Evolutionary conservation across 2,329 filamentous ascomycete species (phyloP), one percentile per base, ranked within the genome.

Genomic region (Talaromyces sp.): DNA sequence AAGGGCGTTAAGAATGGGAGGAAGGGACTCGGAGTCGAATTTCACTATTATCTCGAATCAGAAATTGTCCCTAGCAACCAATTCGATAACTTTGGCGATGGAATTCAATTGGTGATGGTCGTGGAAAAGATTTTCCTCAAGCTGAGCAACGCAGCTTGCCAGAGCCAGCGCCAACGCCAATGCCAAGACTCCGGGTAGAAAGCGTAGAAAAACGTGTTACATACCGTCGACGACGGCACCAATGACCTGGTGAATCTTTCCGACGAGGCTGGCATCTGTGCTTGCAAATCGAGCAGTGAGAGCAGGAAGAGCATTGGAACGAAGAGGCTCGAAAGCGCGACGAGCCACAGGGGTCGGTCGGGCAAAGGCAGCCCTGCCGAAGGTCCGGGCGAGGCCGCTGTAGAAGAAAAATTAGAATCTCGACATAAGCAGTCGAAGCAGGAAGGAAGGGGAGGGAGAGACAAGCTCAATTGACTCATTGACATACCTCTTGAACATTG

Each of bases 141-240:
- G 39, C 35, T 52, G 37, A 27, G 59, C 64, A 39, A 27, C 47
- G 14, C 27, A 57, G 54, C 70, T 67, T 22, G 70, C 68, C 63
- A 68, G 70, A 35, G 41, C 63, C 63, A 68, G 70, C 41, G 41
- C 63, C 56, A 65, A 68, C 69, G 64, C 64, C 64, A 65, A 65
- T 59, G 52, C 64, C 24, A 31, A 31, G 27, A 31, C 27, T 43
- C 22, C 64, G 37, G 47, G 35, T 27, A 56, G 52, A 37, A 62
- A 62, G 27, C 35, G 57, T 67, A 65, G 67, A 65, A 68, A 68
- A 68, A 68, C 64, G 86, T 65, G 62, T 59, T 63, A 70, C 91
- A 85, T 86, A 96, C 92, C 93, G 85, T 98, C 95, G 76, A 98
- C 95, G 81, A 98, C 93, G 85, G 95, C 94, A 91, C 95, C 93